A percentile compares a stretch with the other conserved stretches of the same genome.
Conservation (phyloP, 1,284 basidiomycete species). For the Microbotryum scabiosae region DNA sequence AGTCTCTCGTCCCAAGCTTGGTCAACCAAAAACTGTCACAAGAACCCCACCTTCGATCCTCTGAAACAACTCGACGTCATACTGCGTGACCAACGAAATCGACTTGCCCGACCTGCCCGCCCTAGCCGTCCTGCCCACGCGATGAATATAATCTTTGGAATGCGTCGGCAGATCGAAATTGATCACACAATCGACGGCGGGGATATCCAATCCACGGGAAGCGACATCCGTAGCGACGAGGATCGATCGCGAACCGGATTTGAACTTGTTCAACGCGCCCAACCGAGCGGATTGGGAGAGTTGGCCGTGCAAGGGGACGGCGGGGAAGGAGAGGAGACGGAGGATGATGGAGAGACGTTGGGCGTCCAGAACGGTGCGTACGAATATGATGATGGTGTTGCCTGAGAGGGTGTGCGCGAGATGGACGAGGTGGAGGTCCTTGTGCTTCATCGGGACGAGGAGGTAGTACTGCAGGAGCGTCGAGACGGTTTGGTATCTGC, state of each 20-base stretch:
- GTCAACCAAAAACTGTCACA: too few species aligned
- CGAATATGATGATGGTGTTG: conserved; percentile 94
- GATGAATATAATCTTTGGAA: conserved; percentile 98
- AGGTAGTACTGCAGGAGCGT: conserved; percentile 94
- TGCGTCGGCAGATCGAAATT: conserved; percentile 98
- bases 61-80: conserved; percentile 93
- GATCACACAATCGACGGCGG: conserved; percentile 91
- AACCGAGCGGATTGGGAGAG: conserved; percentile 87
- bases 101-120: conserved; percentile 92
- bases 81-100: conserved; percentile 94
- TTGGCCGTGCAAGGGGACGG: conserved; percentile 92
- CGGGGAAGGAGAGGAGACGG: conserved; percentile 83
- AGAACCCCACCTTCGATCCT: conserved; percentile 61
- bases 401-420: conserved; percentile 81
- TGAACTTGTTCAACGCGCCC: conserved; percentile 94
- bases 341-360: conserved; percentile 83
- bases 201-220: conserved; percentile 93
- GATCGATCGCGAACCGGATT: conserved; percentile 81
- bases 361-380: conserved; percentile 88
- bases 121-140: conserved; percentile 93
- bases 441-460: conserved; percentile 83
- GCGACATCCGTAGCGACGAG: conserved; percentile 96
- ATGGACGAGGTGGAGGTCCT: conserved; percentile 86
- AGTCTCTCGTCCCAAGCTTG: too few species aligned
- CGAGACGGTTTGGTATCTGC: conserved; percentile 90